Conservation (phyloP, 768 basidiomycete species). For the Suillus alpinus region DNA sequence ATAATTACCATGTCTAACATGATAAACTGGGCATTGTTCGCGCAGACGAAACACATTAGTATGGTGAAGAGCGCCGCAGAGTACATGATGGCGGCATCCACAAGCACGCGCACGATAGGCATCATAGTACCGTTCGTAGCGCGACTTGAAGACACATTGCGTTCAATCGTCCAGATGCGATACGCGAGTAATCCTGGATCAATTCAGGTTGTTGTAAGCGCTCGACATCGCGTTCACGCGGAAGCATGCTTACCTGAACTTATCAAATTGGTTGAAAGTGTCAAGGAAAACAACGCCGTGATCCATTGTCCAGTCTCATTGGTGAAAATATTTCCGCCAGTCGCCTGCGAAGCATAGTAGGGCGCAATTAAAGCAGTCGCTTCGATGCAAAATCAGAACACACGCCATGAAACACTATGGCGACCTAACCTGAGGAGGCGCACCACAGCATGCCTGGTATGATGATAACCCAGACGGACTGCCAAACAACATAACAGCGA, state of each 20-base stretch:
- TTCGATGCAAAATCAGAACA: neutral
- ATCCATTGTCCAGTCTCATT: slow-evolving; percentile 5
- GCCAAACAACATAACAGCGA: slow-evolving; percentile 16
- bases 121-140: neutral
- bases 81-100: slow-evolving; percentile 10
- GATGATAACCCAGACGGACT: slow-evolving; percentile 10
- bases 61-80: slow-evolving; percentile 5
- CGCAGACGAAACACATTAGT: slow-evolving; percentile 6
- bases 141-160: neutral
- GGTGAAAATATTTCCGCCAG: neutral
- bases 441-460: slow-evolving; percentile 8
- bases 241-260: slow-evolving; percentile 5
- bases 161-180: slow-evolving; percentile 7
- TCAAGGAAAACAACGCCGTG: slow-evolving; percentile 4
- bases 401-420: neutral
- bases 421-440: slow-evolving; percentile 5
- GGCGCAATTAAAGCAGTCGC: slow-evolving; percentile 3
- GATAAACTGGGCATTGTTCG: slow-evolving; percentile 7
- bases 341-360: slow-evolving; percentile 8
- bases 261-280: slow-evolving; percentile 9
- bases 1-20: slow-evolving; percentile 8
- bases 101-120: slow-evolving; percentile 5
- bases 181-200: slow-evolving; percentile 6
- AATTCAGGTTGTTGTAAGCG: neutral
- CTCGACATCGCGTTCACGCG: neutral